These are phyloP conservation scores for Fonsecaea multimorphosa DNA, from an alignment of 2,329 filamentous ascomycete genomes.

Conservation along the genomic window DNA sequence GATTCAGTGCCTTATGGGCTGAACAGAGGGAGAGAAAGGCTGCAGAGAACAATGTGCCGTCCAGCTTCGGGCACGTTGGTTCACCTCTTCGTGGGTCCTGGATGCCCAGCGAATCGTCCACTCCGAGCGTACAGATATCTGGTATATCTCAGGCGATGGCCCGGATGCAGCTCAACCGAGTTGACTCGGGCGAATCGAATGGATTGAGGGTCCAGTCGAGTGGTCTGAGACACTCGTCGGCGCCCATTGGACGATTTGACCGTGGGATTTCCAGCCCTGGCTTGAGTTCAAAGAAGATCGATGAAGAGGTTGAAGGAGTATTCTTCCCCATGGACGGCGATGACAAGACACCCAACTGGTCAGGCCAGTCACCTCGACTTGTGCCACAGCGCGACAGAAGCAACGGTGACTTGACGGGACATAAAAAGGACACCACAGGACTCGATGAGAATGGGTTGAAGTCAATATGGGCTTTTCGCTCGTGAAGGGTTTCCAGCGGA, in stretches of 20 bases:
- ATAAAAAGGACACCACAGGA: slow-evolving; percentile 22
- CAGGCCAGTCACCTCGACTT: slow-evolving; percentile 33
- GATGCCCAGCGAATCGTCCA: slow-evolving; percentile 35
- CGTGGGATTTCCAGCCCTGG: slow-evolving; percentile 55
- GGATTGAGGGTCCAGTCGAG: slow-evolving; percentile 33
- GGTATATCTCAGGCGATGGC: slow-evolving; percentile 41
- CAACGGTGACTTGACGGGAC: slow-evolving; percentile 25
- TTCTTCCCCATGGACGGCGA: slow-evolving; percentile 60
- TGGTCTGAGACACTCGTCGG: slow-evolving; percentile 47
- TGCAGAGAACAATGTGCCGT: slow-evolving; percentile 52
- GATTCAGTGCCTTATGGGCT: slow-evolving; percentile 66
- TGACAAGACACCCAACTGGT: slow-evolving; percentile 46
- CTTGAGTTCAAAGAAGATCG: slow-evolving; percentile 54
- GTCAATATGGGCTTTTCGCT: slow-evolving; percentile 32
- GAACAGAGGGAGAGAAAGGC: slow-evolving; percentile 59
- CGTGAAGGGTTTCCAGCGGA: slow-evolving; percentile 18
- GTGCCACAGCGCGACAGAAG: slow-evolving; percentile 32
- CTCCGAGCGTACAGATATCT: slow-evolving; percentile 34
- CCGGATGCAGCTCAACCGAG: slow-evolving; percentile 49
- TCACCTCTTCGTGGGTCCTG: slow-evolving; percentile 70
- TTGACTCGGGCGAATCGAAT: slow-evolving; percentile 43
- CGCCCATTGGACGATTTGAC: slow-evolving; percentile 46
- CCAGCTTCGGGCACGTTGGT: slow-evolving; percentile 66
- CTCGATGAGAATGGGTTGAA: slow-evolving; percentile 24
- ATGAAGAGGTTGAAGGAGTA: slow-evolving; percentile 54